Evolutionary conservation across 2,329 filamentous ascomycete species (phyloP).

Genomic region (Chaetomium globosum): DNA sequence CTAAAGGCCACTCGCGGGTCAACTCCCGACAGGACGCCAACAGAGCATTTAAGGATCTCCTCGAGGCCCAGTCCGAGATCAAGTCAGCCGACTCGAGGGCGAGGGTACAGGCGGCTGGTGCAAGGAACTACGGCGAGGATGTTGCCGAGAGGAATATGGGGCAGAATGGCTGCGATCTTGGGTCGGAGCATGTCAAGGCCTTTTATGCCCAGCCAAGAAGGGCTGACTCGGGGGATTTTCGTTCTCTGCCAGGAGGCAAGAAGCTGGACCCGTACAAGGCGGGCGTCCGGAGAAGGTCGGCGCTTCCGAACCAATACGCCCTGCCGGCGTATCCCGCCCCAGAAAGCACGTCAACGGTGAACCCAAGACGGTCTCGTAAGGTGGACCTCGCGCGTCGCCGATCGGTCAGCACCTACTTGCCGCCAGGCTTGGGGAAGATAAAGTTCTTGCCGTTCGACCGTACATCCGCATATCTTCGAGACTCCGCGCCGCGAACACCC

Average conservation of each 20-base stretch:
- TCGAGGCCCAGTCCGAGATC: conserved; percentile 61
- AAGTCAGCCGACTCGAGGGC: conserved; percentile 53
- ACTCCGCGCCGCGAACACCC: background rate
- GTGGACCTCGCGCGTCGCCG: conserved; percentile 25
- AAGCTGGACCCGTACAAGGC: conserved; percentile 12
- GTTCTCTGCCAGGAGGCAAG: background rate
- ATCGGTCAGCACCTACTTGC: conserved; percentile 34
- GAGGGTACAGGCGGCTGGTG: conserved; percentile 54
- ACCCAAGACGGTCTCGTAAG: background rate
- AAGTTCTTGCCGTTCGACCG: conserved; percentile 1
- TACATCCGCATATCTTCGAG: background rate
- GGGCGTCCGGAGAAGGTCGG: conserved; percentile 30
- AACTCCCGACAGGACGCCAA: conserved; percentile 42
- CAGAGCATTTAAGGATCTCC: conserved; percentile 53
- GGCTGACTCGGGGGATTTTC: background rate
- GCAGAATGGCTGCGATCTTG: conserved; percentile 43
- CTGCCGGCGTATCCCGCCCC: background rate
- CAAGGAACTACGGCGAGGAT: conserved; percentile 63
- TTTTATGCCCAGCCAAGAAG: conserved; percentile 41
- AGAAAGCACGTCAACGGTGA: background rate
- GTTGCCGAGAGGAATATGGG: conserved; percentile 63
- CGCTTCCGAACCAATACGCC: conserved; percentile 27
- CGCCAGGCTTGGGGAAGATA: background rate
- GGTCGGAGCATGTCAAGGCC: conserved; percentile 42
- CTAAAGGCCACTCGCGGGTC: conserved; percentile 37